Evolutionary conservation across 306 rosid species (phyloP), one percentile per base, ranked within the genome.

Genomic region (Alnus rubra): DNA sequence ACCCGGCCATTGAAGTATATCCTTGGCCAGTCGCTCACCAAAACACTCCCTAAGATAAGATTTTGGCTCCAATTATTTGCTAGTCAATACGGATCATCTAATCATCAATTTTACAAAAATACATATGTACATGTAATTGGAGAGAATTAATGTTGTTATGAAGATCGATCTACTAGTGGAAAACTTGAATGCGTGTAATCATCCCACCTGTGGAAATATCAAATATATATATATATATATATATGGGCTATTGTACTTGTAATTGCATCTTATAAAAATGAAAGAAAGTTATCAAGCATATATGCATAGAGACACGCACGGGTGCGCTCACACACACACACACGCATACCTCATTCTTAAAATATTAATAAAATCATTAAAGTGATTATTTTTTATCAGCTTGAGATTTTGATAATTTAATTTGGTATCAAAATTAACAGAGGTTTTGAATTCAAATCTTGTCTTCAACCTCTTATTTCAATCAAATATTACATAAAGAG

Each of bases 21-120:
- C 49, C 71, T 77, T 74, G 73, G 73, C 77, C 30, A 65, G 76
- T 69, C 73, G 77, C 69, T 78, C 88, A 80, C 71, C 85, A 75
- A 80, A 77, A 53, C 67, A 63, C 67, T 73, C 48, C 31, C 52
- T 10, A 44, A 4, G 8, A 4, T 8, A 7, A 10, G 16, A 73
- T 52, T 73, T 16, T 10, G 4, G 42, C 47, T 73, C 59, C 49
- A 52, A 33, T 54, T 42, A 3, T 71, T 71, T 15, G 9, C 16
- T 71, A 23, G 48, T 31, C 60, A 70, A 70, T 47, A 45, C 35
- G 15, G 53, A 44, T 70, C 35, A 44, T 70, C 31, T 44, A 48
- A 16, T 33, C 3, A 69, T 18, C 31, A 3, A 44, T n/a, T 16
- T 39, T 19, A 9, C 13, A 18, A 6, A 77, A 56, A 48, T 48